A percentile compares a stretch with the other conserved stretches of the same genome.
Evolutionary conservation across 768 basidiomycete genomes (phyloP).

Genomic region (Amyloporia xantha): DNA sequence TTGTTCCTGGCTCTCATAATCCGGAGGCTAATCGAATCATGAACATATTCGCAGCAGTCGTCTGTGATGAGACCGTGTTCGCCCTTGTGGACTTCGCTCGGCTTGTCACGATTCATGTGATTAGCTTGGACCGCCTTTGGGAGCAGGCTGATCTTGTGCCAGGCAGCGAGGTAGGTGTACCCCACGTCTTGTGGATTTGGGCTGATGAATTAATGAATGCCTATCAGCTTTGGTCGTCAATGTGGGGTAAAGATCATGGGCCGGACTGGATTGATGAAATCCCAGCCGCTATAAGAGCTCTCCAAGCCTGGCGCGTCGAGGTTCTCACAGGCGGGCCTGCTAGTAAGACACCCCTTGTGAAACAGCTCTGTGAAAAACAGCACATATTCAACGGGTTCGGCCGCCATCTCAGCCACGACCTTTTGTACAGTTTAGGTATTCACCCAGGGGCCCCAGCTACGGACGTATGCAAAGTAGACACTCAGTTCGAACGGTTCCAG

Average conservation of each 20-base stretch:
- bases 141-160: not conserved
- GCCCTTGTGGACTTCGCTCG: not conserved
- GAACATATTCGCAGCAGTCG: slow-evolving; percentile 1
- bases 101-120: not conserved
- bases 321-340: not conserved
- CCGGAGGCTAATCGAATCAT: not conserved
- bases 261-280: slow-evolving; percentile 2
- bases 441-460: not conserved
- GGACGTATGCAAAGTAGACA: not conserved
- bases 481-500: not conserved
- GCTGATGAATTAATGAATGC: too few relatives aligned
- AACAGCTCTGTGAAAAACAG: not conserved
- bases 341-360: not conserved
- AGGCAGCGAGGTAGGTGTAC: not conserved
- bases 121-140: not conserved
- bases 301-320: not conserved
- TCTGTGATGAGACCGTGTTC: not conserved
- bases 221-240: not conserved
- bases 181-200: not conserved
- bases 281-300: not conserved
- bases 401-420: not conserved
- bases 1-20: not conserved
- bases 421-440: not conserved
- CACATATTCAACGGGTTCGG: not conserved
- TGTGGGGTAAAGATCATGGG: not conserved